Conservation (phyloP, 768 basidiomycete genomes). For the Pleurotus salmoneostramineus region DNA sequence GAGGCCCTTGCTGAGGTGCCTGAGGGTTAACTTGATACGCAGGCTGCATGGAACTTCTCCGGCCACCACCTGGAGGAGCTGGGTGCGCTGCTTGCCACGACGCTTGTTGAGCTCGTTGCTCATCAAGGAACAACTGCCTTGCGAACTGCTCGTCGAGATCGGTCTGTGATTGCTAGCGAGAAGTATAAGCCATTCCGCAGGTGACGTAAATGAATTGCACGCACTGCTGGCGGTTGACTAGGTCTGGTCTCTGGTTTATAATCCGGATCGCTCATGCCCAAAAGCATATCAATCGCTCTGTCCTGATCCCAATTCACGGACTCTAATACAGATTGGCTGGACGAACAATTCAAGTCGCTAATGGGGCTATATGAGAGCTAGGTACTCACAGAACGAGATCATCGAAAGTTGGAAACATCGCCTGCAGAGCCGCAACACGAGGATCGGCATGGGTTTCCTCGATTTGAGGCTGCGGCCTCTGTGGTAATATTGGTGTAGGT, state of each 20-base stretch:
- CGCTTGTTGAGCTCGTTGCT: slow-evolving; percentile 37
- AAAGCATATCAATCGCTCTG: slow-evolving; percentile 68
- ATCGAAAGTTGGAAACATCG: slow-evolving; percentile 82
- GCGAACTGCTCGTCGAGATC: slow-evolving; percentile 82
- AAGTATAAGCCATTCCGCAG: background rate
- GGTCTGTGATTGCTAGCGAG: slow-evolving; percentile 44
- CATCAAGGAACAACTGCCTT: slow-evolving; percentile 65
- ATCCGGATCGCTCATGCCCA: slow-evolving; percentile 85
- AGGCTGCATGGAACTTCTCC: slow-evolving; percentile 12
- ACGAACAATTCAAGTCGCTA: background rate
- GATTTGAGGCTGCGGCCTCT: slow-evolving; percentile 7
- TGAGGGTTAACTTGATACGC: slow-evolving; percentile 7
- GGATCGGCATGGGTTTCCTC: slow-evolving; percentile 33
- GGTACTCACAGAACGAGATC: slow-evolving; percentile 57
- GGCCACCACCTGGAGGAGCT: slow-evolving; percentile 14
- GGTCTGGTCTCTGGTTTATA: slow-evolving; percentile 31
- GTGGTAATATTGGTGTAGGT: background rate
- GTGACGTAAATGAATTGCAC: background rate
- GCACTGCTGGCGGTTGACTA: background rate
- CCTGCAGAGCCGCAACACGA: slow-evolving; percentile 48
- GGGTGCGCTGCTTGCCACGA: slow-evolving; percentile 26
- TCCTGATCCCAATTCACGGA: slow-evolving; percentile 71
- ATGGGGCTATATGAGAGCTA: background rate
- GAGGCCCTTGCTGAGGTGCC: slow-evolving; percentile 15
- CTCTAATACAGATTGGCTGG: slow-evolving; percentile 66